Evolutionary conservation across 495 filamentous ascomycete genomes (phyloP), one percentile per base, ranked within the genome.

Genomic region (Oidiodendron maius): DNA sequence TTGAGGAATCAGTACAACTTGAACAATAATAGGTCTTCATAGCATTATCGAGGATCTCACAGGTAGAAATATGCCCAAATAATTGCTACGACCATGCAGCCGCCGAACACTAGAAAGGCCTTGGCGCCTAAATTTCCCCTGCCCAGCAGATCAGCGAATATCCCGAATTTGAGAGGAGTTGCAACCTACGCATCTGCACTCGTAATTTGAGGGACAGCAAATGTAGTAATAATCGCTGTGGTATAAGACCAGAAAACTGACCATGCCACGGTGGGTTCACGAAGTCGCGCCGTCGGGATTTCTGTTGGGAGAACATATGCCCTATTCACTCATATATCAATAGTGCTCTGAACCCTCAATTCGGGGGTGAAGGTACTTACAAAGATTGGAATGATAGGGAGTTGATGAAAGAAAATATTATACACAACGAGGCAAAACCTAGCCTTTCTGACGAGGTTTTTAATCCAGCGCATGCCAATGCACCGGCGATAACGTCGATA

Each of bases 51-150:
- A 34, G 8, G 28, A n/a, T 9, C 8, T 8, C 28, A 34, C 28
- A 40, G 37, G 16, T 40, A 40, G 16, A 40, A 40, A 40, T 40
- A 40, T 10, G 37, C 16, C 37, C 37, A 40, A 17, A 40, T 40
- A 6, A 40, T 40, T 8, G 16, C 18, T 10, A 17, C 16, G 37
- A 40, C 11, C 10, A 18, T 18, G 16, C 37, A 40, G 37, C 10
- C 37, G 18, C 10, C 37, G 18, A 40, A 40, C 8, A 40, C 16
- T 10, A 40, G 16, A 40, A 18, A 10, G 11, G 37, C 16, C 16
- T 40, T 18, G 37, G 37, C 37, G 11, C 37, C 37, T 10, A 40
- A 17, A 18, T 40, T 40, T 10, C 28, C 28, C n/a, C 28, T 34
- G 28, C 28, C n/a, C 8, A 34, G 28, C 28, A 9, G 8, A n/a